Conservation (phyloP, 1,139 yeast species). For the Debaryomyces sp. region DNA sequence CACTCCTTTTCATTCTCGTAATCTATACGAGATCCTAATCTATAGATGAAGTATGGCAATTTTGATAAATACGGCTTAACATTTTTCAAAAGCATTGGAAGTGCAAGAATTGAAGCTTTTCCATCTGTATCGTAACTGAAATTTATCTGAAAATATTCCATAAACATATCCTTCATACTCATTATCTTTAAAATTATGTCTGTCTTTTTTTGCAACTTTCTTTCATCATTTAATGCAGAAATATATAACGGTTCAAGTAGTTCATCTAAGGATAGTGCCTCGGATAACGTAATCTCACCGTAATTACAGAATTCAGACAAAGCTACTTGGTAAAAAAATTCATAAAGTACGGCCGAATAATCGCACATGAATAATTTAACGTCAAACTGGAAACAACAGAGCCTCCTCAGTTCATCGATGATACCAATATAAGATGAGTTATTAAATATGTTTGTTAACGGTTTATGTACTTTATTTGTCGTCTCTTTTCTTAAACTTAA, state of each 20-base stretch:
- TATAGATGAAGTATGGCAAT: conserved; percentile 65
- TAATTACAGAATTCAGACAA: conserved; percentile 80
- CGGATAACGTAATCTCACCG: conserved; percentile 59
- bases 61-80: conserved; percentile 66
- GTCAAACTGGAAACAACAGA: conserved; percentile 83
- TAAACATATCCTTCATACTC: conserved; percentile 71
- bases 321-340: conserved; percentile 80
- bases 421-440: conserved; percentile 80
- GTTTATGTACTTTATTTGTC: conserved; percentile 47
- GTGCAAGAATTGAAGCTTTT: conserved; percentile 39
- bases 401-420: conserved; percentile 68
- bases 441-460: conserved; percentile 67
- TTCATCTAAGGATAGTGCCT: conserved; percentile 35
- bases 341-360: conserved; percentile 68
- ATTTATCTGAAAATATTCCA: conserved; percentile 71
- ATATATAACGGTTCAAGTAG: conserved; percentile 31
- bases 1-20: conserved; percentile 73
- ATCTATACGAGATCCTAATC: conserved; percentile 59
- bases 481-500: conserved; percentile 54
- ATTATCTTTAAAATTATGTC: conserved; percentile 30
- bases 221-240: conserved; percentile 13
- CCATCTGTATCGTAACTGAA: conserved; percentile 30
- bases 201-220: conserved; percentile 18
- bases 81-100: conserved; percentile 72
- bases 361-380: conserved; percentile 78